Evolutionary conservation across 2,329 filamentous ascomycete species (phyloP).

Genomic region (Trichoderma sp.): DNA sequence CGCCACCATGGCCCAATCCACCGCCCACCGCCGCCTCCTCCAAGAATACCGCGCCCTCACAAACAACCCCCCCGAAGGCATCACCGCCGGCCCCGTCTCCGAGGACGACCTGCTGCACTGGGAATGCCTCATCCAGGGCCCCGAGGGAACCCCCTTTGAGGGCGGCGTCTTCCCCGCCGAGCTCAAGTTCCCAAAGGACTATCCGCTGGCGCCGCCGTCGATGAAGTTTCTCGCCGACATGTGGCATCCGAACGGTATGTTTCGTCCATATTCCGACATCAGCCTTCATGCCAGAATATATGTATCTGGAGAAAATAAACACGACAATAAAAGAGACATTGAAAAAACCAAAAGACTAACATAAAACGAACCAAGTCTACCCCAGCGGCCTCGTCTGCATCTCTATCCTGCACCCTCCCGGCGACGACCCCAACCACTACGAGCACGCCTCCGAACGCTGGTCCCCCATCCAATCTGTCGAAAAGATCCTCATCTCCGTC

Average conservation of each 20-base stretch:
- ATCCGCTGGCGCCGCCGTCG: slow-evolving; percentile 89
- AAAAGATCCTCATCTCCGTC: slow-evolving; percentile 94
- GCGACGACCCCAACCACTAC: slow-evolving; percentile 98
- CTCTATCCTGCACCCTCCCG: slow-evolving; percentile 93
- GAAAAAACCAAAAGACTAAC: background rate
- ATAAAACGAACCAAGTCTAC: slow-evolving; percentile 61
- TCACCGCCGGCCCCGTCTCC: slow-evolving; percentile 86
- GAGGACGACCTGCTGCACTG: slow-evolving; percentile 96
- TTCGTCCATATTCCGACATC: background rate
- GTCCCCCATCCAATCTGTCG: slow-evolving; percentile 94
- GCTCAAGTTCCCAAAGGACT: slow-evolving; percentile 92
- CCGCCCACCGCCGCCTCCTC: slow-evolving; percentile 76
- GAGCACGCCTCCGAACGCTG: slow-evolving; percentile 93
- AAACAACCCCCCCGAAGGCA: slow-evolving; percentile 94
- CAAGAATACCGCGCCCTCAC: slow-evolving; percentile 94
- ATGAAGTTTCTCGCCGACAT: slow-evolving; percentile 95
- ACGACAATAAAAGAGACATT: background rate
- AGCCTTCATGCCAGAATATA: background rate
- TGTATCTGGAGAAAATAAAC: background rate
- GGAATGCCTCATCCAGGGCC: slow-evolving; percentile 95
- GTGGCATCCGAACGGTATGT: slow-evolving; percentile 90
- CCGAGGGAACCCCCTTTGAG: slow-evolving; percentile 93
- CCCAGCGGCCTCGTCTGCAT: slow-evolving; percentile 91
- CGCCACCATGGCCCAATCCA: slow-evolving; percentile 54
- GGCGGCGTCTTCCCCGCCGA: slow-evolving; percentile 94